Evolutionary conservation across 257 asterid genomes (phyloP), one percentile per base, ranked within the genome.

Genomic region (Mentha longifolia): DNA sequence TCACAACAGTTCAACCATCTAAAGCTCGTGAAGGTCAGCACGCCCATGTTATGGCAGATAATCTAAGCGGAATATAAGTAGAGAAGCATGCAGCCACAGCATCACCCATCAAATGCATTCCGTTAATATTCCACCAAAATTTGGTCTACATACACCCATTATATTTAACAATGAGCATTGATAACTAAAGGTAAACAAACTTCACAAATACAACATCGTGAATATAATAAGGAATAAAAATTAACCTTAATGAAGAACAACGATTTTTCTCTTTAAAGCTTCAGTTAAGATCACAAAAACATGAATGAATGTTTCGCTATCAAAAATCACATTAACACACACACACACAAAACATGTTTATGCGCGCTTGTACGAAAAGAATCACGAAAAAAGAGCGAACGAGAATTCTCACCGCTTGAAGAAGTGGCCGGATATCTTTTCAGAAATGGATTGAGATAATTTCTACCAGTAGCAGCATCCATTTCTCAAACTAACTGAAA

Each of bases 371-470:
- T 41, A 30, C 43, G 17, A 6, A 20, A 63, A 42, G 7, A 63
- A 42, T 22, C 52, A 42, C 9, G 3, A 41, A 19, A 63, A 42
- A 8, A n/a, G 31, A 61, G 67, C 67, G 14, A 22, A 15, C 19
- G 7, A 4, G 15, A 64, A 68, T 71, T 31, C 19, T 58, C 79
- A 90, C 97, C 95, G 64, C 71, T 73, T 14, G 83, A 69, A 43
- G 71, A 51, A 59, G 19, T 52, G 45, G 84, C 74, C 76, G 80
- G 82, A 50, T n/a, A 70, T 76, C 92, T 84, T 75, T 82, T 90
- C 35, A 67, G 74, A 56, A 58, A 35, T 10, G 86, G 67, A 20
- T 35, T 73, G 67, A 42, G 77, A 28, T 61, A 74, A 47, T 50
- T 78, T 60, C 77, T 76, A 16, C 72, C 87, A 45, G 71, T 17